Conservation (phyloP, 306 rosid genomes). For the Medicago ruthenica region DNA sequence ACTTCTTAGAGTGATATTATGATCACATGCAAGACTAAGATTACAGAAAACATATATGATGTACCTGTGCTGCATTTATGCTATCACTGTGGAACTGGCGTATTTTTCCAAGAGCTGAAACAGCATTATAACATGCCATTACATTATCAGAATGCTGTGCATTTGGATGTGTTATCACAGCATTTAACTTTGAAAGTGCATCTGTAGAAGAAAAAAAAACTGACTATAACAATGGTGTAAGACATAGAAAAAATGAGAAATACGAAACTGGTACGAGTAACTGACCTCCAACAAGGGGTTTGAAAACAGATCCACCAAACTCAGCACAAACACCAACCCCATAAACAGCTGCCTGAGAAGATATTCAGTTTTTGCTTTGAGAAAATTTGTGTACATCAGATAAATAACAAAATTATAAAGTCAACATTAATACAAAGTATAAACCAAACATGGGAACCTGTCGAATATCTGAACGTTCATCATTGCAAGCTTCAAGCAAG, state of each 20-base stretch:
- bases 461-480: conserved; percentile 87
- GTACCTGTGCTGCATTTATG: conserved; percentile 91
- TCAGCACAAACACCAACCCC: conserved; percentile 98
- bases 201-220: conserved; percentile 57
- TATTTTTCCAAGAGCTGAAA: conserved; percentile 92
- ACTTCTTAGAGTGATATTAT: background rate
- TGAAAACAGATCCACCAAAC: conserved; percentile 91
- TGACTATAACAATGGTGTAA: conserved; percentile 21
- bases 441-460: conserved; percentile 60
- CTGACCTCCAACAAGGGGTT: conserved; percentile 74
- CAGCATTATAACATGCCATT: conserved; percentile 97
- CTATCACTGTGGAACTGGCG: conserved; percentile 88
- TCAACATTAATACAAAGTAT: conserved; percentile 3
- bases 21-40: conserved; percentile 27
- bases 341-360: conserved; percentile 92
- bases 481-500: conserved; percentile 96
- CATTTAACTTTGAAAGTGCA: conserved; percentile 88
- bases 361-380: conserved; percentile 17
- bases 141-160: conserved; percentile 74
- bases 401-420: background rate
- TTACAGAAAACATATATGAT: conserved; percentile 5
- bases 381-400: conserved; percentile 11
- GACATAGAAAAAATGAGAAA: conserved; percentile 17
- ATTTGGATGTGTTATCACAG: conserved; percentile 83
- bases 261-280: conserved; percentile 28